A percentile compares a stretch with the other conserved stretches of the same genome.
phyloP scores from a whole-genome alignment of 768 basidiomycete genomes.

The Obba rivulosa region DNA sequence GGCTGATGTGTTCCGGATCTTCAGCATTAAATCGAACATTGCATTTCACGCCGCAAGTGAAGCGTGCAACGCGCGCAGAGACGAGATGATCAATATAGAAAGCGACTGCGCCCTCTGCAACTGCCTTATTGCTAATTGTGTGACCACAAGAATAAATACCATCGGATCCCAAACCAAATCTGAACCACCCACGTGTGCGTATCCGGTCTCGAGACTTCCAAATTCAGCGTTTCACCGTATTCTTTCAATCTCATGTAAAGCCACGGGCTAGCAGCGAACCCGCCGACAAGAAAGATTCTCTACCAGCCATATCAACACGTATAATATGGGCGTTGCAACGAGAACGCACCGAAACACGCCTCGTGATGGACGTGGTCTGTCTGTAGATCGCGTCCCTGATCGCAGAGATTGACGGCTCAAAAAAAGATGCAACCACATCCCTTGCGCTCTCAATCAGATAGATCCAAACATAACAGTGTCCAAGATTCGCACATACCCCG shows the following conservation, averaged over 20 bases:
- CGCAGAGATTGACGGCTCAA: slow-evolving; percentile 38
- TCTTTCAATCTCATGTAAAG: slow-evolving; percentile 67
- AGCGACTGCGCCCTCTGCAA: slow-evolving; percentile 45
- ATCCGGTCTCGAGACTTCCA: slow-evolving; percentile 66
- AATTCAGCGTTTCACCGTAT: slow-evolving; percentile 46
- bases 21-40: too few species aligned
- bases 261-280: slow-evolving; percentile 79
- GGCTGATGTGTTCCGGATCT: too few species aligned
- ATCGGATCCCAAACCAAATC: background rate
- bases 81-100: slow-evolving; percentile 45
- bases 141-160: background rate
- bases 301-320: slow-evolving; percentile 22
- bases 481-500: slow-evolving; percentile 28
- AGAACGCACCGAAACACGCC: too few species aligned
- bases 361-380: background rate
- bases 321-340: too few species aligned
- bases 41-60: slow-evolving; percentile 44
- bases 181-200: slow-evolving; percentile 62
- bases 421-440: slow-evolving; percentile 35
- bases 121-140: slow-evolving; percentile 38
- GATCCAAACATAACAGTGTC: background rate
- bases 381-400: slow-evolving; percentile 18
- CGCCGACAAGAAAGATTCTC: slow-evolving; percentile 78
- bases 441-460: slow-evolving; percentile 15
- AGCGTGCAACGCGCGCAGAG: slow-evolving; percentile 39